phyloP scores from a whole-genome alignment of 441 rosid species.

The Hura crepitans region DNA sequence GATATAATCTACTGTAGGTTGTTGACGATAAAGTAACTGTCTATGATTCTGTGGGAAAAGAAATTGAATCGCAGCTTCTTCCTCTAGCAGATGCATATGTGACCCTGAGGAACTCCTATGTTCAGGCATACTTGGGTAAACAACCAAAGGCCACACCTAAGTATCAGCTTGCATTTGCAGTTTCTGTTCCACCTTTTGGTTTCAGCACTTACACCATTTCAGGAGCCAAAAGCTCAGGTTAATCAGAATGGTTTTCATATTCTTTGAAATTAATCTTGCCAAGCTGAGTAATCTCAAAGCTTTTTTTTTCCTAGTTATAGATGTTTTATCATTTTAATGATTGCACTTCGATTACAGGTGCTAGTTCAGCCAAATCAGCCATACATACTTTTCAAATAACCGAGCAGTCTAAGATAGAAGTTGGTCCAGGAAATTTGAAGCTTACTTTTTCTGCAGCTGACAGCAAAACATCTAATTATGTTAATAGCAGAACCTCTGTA shows the following conservation, averaged over 20 bases:
- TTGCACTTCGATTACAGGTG: slow-evolving; percentile 39
- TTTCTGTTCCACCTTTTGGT: slow-evolving; percentile 86
- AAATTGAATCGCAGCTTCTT: slow-evolving; percentile 80
- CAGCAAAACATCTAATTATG: slow-evolving; percentile 45
- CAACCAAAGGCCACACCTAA: slow-evolving; percentile 58
- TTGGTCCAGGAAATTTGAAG: slow-evolving; percentile 80
- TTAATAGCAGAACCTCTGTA: slow-evolving; percentile 63
- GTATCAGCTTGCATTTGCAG: slow-evolving; percentile 84
- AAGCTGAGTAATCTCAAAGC: not conserved
- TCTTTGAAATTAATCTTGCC: slow-evolving; percentile 15
- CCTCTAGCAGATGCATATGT: slow-evolving; percentile 56
- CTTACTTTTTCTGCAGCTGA: slow-evolving; percentile 50
- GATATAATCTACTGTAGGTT: slow-evolving; percentile 48
- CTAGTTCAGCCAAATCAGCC: slow-evolving; percentile 44
- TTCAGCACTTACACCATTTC: slow-evolving; percentile 82
- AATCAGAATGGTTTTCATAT: slow-evolving; percentile 13
- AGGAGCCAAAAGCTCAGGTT: slow-evolving; percentile 63
- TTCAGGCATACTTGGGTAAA: slow-evolving; percentile 73
- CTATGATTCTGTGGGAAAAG: slow-evolving; percentile 72
- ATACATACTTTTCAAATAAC: slow-evolving; percentile 38
- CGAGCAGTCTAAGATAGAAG: slow-evolving; percentile 43
- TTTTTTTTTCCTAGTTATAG: not conserved
- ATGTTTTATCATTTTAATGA: slow-evolving; percentile 5
- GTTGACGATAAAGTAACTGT: slow-evolving; percentile 55
- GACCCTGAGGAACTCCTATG: slow-evolving; percentile 64